phyloP scores from a whole-genome alignment of 768 basidiomycete genomes.

The Lentinula detonsa region DNA sequence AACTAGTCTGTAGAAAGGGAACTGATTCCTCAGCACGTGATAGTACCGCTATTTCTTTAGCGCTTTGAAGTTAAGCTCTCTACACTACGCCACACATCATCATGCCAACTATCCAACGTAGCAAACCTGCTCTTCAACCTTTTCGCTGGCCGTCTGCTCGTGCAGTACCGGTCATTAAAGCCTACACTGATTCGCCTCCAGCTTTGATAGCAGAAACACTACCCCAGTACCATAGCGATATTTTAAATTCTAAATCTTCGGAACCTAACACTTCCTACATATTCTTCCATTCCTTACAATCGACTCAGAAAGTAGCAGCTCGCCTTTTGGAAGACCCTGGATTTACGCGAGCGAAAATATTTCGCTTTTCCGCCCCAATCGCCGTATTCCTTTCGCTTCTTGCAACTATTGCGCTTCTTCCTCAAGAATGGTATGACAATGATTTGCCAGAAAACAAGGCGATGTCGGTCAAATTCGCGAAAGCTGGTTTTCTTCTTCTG shows the following conservation, averaged over 20 bases:
- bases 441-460: not conserved
- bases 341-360: not conserved
- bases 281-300: not conserved
- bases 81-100: too few relatives aligned
- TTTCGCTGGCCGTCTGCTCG: not conserved
- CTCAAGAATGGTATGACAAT: not conserved
- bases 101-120: not conserved
- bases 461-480: not conserved
- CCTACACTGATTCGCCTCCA: not conserved
- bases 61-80: too few relatives aligned
- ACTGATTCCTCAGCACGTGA: too few relatives aligned
- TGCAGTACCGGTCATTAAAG: not conserved
- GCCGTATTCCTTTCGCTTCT: not conserved
- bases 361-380: conserved; percentile 2
- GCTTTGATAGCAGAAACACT: not conserved
- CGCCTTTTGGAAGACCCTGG: not conserved
- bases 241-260: not conserved
- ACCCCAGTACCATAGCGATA: not conserved
- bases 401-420: not conserved
- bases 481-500: not conserved
- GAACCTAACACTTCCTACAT: not conserved
- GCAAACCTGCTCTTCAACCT: not conserved
- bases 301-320: not conserved
- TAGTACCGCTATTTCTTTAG: too few relatives aligned
- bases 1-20: not conserved